Base-by-base conservation (phyloP, 768 basidiomycete genomes). In the Rhodotorula kratochvilovae region DNA sequence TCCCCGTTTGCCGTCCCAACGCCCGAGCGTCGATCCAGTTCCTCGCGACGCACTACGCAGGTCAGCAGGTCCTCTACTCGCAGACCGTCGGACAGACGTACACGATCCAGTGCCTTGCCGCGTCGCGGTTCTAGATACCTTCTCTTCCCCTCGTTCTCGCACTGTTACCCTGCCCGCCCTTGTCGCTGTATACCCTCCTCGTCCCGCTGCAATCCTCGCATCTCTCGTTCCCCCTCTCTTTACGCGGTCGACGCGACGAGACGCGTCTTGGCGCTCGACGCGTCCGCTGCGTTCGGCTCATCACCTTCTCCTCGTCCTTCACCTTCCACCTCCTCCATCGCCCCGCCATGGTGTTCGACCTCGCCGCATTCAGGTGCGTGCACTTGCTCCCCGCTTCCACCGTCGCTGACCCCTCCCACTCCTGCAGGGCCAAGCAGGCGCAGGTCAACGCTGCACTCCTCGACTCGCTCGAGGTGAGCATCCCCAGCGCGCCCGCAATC, bases 21-120 rank as follows among this genome's bases (percentile, higher is more conserved):
- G 16, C 57, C 2, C 51, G 29, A 8, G 25, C 46, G 1, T 6
- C 19, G 3, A 27, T 66, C 55, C 21, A 61, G 63, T 73, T 60
- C 42, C 61, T 76, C 31, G 61, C 66, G 2, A 69, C 59, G 46
- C 57, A 63, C 25, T 16, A 31, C 5, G 31, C 53, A 1, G 43
- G 51, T 12, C 60, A 68, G 46, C 61, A 62, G 21, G 43, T 62
- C 16, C 29, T 68, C n/a, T 68, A 29, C 45, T 29, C 54, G 13
- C 50, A 68, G 29, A 54, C 42, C 0, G 36, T 42, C 43, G 53
- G 33, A 19, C 23, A 17, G 21, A 27, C 60, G 4, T 62, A 13
- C 53, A 48, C 54, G 10, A 48, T 68, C 15, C 10, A 45, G 5
- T 68, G 67, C 48, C 53, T 68, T n/a, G 42, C 27, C 10, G 6